These are phyloP conservation scores for Solanum arcanum DNA, from an alignment of 257 asterid species.

Conservation along the genomic window DNA sequence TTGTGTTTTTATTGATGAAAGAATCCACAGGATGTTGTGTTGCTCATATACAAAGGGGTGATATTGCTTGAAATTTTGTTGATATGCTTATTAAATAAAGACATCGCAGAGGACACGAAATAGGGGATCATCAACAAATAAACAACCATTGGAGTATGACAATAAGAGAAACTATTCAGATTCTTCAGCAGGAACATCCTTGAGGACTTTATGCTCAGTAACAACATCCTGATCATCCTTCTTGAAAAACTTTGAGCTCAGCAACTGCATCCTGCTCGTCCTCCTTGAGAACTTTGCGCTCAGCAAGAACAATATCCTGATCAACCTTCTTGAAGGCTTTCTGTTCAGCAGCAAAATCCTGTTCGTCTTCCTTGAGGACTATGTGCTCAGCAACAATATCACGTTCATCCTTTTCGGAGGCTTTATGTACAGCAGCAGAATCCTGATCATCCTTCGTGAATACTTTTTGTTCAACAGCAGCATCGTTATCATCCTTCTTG, in stretches of 20 bases:
- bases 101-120: neutral
- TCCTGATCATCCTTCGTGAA: conserved; percentile 34
- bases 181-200: neutral
- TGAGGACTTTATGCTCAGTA: neutral
- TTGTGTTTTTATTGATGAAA: neutral
- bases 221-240: neutral
- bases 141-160: neutral
- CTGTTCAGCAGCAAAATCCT: neutral
- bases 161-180: neutral
- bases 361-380: conserved; percentile 25
- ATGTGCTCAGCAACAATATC: conserved; percentile 23
- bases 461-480: conserved; percentile 31
- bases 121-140: neutral
- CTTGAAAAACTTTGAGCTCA: neutral
- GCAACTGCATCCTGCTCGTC: neutral
- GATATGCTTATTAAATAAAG: neutral
- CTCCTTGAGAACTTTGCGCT: neutral
- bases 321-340: neutral
- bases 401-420: conserved; percentile 33
- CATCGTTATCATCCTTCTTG: conserved; percentile 24
- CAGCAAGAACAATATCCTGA: neutral
- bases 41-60: neutral
- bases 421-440: conserved; percentile 25
- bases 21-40: neutral
- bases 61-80: neutral